phyloP scores from a whole-genome alignment of 257 asterid species.

The Cruciata laevipes region DNA sequence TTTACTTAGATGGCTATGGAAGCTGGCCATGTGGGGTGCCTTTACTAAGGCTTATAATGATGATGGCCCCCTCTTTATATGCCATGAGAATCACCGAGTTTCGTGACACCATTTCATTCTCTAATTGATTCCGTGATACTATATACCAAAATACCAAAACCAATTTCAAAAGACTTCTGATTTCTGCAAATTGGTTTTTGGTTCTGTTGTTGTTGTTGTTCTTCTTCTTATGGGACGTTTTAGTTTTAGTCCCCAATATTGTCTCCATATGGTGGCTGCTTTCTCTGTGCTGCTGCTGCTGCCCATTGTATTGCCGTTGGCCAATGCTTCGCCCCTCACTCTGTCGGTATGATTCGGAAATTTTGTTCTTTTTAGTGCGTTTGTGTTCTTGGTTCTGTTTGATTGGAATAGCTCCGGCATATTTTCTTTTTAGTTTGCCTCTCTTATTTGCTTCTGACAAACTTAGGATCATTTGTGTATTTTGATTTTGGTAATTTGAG shows the following conservation, averaged over 20 bases:
- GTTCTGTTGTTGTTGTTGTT: not conserved
- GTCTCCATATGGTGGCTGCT: slow-evolving; percentile 62
- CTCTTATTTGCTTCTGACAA: not conserved
- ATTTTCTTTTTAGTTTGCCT: not conserved
- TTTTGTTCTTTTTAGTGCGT: not conserved
- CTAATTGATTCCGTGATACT: not conserved
- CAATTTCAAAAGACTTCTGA: slow-evolving; percentile 25
- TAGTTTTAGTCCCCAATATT: slow-evolving; percentile 24
- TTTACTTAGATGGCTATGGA: slow-evolving; percentile 4
- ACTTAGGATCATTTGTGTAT: slow-evolving; percentile 14
- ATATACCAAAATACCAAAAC: not conserved
- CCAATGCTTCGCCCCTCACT: slow-evolving; percentile 67
- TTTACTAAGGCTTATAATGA: slow-evolving; percentile 52
- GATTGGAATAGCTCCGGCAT: not conserved
- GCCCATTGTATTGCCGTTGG: slow-evolving; percentile 44
- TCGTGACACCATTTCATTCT: not conserved
- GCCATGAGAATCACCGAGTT: slow-evolving; percentile 16
- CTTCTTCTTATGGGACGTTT: slow-evolving; percentile 43
- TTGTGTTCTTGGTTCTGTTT: slow-evolving; percentile 4
- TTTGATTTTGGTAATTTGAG: not conserved
- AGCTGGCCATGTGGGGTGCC: slow-evolving; percentile 65
- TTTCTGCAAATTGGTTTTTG: not conserved
- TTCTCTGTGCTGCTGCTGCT: slow-evolving; percentile 63
- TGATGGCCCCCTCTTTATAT: slow-evolving; percentile 40
- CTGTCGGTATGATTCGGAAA: slow-evolving; percentile 40